Evolutionary conservation across 371 early-diverging fungal species (phyloP), one percentile per base, ranked within the genome.

Genomic region (Catenaria anguillulae): DNA sequence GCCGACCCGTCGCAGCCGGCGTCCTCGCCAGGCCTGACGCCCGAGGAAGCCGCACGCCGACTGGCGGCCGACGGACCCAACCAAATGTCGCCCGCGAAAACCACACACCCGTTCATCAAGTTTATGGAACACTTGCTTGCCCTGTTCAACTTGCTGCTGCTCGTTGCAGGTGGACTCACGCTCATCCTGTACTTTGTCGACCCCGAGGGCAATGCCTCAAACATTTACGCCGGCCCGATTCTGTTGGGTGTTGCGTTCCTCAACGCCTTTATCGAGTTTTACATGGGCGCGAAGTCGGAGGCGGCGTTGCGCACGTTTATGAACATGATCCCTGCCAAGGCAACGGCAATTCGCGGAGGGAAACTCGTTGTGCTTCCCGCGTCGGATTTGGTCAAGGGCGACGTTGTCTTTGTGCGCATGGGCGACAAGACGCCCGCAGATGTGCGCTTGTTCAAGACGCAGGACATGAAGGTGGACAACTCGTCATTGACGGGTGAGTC

Each of bases 401-500:
- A 97, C 68, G 70, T 97, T 60, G 86, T 95, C 33, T 82, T 80
- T 56, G 72, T 92, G 35, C 81, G 82, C 46, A 83, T 86, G 80
- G 97, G 97, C 58, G 94, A 95, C 75, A 95, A 93, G 70, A 70
- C 91, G 23, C 93, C 95, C 3, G 96, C 97, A 4, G 97, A 97
- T 78, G 67, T 90, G 54, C 70, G 72, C 58, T 60, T 97, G 33
- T 86, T 86, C 64, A 65, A 77, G 55, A 72, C 79, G 50, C 78
- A 78, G 24, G 93, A 97, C 31, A 73, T 95, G 64, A 91, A 95
- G 71, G 92, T 95, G 43, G 95, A 97, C 76, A 93, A 93, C 78
- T 93, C 95, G 13, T 89, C 90, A n/a, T 70, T 96, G 50, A 96
- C 94, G 2, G 97, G 96, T 62, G 94, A 96, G 71, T 77, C 91